Evolutionary conservation across 169 alveolate species (phyloP).

Genomic region (Plasmodium cynomolgi): DNA sequence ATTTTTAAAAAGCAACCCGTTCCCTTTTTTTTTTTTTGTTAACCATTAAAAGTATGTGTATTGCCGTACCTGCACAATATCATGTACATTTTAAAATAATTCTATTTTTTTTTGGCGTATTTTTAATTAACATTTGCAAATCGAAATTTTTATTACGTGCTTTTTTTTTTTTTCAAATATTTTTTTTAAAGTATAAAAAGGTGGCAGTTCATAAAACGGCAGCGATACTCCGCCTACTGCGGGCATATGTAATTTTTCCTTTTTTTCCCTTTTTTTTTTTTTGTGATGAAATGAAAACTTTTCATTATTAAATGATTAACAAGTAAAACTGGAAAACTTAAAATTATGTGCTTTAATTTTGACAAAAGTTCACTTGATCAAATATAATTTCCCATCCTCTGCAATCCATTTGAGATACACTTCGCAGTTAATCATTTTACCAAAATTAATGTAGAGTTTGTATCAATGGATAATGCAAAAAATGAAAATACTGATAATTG

Average conservation of each 20-base stretch:
- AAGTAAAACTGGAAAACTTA: neutral
- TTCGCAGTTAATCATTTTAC: conserved; percentile 16
- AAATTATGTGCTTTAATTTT: neutral
- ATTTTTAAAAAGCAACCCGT: neutral
- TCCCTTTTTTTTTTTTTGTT: neutral
- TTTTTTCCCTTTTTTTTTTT: neutral
- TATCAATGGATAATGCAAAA: conserved; percentile 35
- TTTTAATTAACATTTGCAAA: conserved; percentile 5
- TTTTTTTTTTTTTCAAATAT: neutral
- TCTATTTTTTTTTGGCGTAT: neutral
- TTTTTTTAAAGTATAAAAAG: neutral
- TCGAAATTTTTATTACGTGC: neutral
- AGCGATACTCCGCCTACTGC: neutral
- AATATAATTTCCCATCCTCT: neutral
- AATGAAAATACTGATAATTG: conserved; percentile 29
- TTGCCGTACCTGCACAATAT: conserved; percentile 1
- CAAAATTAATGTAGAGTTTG: conserved; percentile 1
- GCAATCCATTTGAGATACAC: neutral
- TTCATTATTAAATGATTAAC: neutral
- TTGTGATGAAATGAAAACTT: conserved; percentile 1
- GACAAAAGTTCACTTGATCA: neutral
- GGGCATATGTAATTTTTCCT: neutral
- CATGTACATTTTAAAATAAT: neutral
- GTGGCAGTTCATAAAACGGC: neutral
- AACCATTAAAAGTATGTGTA: conserved; percentile 1